Conservation (phyloP, 2,329 filamentous ascomycete genomes). For the Penicillium corylophilum region DNA sequence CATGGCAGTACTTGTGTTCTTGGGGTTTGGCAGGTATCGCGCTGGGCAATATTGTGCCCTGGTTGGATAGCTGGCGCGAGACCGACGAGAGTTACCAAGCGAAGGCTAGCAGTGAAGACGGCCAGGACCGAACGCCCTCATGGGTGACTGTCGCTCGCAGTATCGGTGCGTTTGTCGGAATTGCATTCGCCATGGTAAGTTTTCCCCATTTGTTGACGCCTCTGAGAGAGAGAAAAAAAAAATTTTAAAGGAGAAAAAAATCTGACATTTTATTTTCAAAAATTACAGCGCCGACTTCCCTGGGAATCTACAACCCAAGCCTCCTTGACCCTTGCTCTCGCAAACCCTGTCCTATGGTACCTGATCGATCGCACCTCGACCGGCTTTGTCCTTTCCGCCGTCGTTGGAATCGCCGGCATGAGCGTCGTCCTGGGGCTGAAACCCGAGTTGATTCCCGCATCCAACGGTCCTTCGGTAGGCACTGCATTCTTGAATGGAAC, state of each 20-base stretch:
- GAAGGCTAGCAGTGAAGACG: slow-evolving; percentile 32
- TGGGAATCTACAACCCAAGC: slow-evolving; percentile 96
- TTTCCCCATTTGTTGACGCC: background rate
- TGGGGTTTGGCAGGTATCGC: slow-evolving; percentile 81
- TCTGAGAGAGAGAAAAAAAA: background rate
- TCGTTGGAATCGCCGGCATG: slow-evolving; percentile 73
- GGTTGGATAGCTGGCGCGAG: slow-evolving; percentile 76
- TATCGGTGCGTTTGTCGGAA: slow-evolving; percentile 69
- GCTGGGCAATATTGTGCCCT: slow-evolving; percentile 77
- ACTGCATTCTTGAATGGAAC: slow-evolving; percentile 29
- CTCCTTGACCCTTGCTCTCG: slow-evolving; percentile 81
- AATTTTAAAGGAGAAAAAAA: background rate
- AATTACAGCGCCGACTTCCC: slow-evolving; percentile 72
- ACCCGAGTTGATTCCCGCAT: slow-evolving; percentile 73
- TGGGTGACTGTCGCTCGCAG: slow-evolving; percentile 74
- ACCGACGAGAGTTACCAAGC: slow-evolving; percentile 35
- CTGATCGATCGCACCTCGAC: slow-evolving; percentile 86
- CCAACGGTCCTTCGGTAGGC: slow-evolving; percentile 48
- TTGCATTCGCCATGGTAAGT: slow-evolving; percentile 80
- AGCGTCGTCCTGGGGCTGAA: slow-evolving; percentile 71
- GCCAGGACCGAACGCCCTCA: slow-evolving; percentile 31
- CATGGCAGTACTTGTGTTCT: slow-evolving; percentile 68
- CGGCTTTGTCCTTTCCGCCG: slow-evolving; percentile 75
- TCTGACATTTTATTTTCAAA: background rate
- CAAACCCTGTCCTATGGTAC: slow-evolving; percentile 94